Evolutionary conservation across 495 filamentous ascomycete species (phyloP), one percentile per base, ranked within the genome.

Genomic region (Penicillium bialowiezense): DNA sequence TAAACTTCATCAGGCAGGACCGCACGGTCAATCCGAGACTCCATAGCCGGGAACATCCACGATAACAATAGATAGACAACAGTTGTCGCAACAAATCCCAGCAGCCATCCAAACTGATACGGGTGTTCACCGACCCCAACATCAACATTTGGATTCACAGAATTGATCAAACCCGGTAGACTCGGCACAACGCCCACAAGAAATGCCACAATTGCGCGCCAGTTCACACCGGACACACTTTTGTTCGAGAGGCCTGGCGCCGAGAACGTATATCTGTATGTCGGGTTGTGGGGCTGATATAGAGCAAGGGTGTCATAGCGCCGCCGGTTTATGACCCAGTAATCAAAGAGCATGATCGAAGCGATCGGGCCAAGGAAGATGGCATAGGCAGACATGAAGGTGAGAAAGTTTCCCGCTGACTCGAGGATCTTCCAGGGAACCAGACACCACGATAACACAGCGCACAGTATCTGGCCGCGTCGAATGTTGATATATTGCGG

Each of bases 301-400:
- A 78, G 43, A 12, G 72, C 72, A 8, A 80, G 74, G 0, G 79
- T 73, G 58, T 89, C 82, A 55, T 85, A 82, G 35, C 77, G 72
- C 26, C 72, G 59, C n/a, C 56, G 59, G 53, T 88, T 83, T 13
- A 89, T 63, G 41, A 85, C 58, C 84, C 83, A 89, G 63, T 78
- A 89, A 56, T 90, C 86, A 14, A 75, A 73, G 0, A 79, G 68
- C 68, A 90, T 80, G 48, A 88, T 83, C 10, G 79, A 80, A 8
- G 79, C 82, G 37, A 90, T 82, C 0, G 86, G 85, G 0, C 78
- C 85, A 3, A 89, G 72, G 68, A 90, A 88, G 28, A 88, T 77
- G 13, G 79, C 75, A 44, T 84, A 84, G 1, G 78, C 80, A 15
- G 75, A 73, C 81, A 85, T 82, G 68, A 85, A 85, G 38, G 67